phyloP scores from a whole-genome alignment of 371 early-diverging fungal genomes.

The Mucor velutinosus region DNA sequence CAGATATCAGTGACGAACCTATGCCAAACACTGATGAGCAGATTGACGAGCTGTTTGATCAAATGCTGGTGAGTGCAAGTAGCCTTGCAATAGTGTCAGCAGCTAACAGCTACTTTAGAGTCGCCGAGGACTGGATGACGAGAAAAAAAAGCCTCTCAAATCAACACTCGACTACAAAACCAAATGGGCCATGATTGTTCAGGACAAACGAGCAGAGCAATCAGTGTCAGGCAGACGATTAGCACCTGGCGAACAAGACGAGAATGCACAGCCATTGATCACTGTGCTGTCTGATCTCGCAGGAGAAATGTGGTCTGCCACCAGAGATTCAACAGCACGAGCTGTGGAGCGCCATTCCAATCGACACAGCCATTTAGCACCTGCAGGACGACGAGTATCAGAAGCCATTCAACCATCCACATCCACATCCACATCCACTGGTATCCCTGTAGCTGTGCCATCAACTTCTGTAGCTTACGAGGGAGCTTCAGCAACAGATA shows the following conservation, averaged over 20 bases:
- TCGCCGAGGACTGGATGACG: conserved; percentile 41
- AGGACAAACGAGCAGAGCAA: conserved; percentile 44
- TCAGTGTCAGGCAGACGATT: conserved; percentile 24
- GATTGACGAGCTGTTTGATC: conserved; percentile 46
- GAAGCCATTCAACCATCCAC: conserved; percentile 14
- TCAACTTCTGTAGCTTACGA: conserved; percentile 17
- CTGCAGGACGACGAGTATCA: conserved; percentile 12
- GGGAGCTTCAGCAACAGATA: conserved; percentile 27
- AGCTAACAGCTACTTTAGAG: neutral
- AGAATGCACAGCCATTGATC: conserved; percentile 36
- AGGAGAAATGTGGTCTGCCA: conserved; percentile 49
- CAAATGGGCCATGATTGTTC: conserved; percentile 51
- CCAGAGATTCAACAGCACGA: conserved; percentile 41
- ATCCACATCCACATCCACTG: conserved; percentile 2
- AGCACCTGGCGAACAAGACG: conserved; percentile 11
- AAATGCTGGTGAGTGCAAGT: conserved; percentile 49
- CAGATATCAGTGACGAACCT: conserved; percentile 18
- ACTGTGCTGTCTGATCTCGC: conserved; percentile 47
- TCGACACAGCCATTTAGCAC: conserved; percentile 15
- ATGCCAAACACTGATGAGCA: conserved; percentile 37
- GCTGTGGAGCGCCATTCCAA: conserved; percentile 40
- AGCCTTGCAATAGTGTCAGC: no score
- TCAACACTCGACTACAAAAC: conserved; percentile 36
- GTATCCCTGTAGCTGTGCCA: neutral
- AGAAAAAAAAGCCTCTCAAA: conserved; percentile 31